A percentile compares a stretch with the other conserved stretches of the same genome.
These are phyloP conservation scores for Strobilomyces confusus DNA, from an alignment of 768 basidiomycete species.

Conservation along the genomic window DNA sequence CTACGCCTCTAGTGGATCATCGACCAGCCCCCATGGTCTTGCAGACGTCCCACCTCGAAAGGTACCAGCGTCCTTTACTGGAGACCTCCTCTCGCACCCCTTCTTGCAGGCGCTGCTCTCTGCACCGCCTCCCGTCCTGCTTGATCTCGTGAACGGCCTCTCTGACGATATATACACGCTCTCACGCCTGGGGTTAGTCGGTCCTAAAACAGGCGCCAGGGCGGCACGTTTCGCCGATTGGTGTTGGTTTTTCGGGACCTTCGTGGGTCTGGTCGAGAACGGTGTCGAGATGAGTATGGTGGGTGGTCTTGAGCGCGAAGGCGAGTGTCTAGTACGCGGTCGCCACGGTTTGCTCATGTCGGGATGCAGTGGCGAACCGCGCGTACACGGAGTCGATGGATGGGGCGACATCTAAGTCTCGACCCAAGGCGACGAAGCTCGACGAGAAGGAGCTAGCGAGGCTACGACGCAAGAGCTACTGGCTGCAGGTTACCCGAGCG, in stretches of 20 bases:
- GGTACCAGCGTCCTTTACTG: slow-evolving; percentile 5
- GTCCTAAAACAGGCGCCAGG: slow-evolving; percentile 58
- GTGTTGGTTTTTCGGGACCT: slow-evolving; percentile 81
- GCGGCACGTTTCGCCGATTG: slow-evolving; percentile 77
- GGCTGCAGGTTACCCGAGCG: slow-evolving; percentile 64
- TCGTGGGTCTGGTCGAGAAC: slow-evolving; percentile 81
- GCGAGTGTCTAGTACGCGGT: slow-evolving; percentile 31
- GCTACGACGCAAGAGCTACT: slow-evolving; percentile 68
- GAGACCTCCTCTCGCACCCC: slow-evolving; percentile 42
- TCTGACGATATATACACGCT: slow-evolving; percentile 82
- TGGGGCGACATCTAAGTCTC: slow-evolving; percentile 66
- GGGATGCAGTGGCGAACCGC: slow-evolving; percentile 60
- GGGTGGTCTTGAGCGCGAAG: slow-evolving; percentile 56
- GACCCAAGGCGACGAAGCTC: slow-evolving; percentile 49
- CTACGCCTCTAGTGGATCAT: slow-evolving; percentile 41
- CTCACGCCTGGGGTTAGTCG: slow-evolving; percentile 64
- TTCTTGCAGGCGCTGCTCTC: slow-evolving; percentile 73
- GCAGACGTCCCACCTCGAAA: slow-evolving; percentile 9
- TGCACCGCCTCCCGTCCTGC: slow-evolving; percentile 76
- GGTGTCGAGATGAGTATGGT: slow-evolving; percentile 74
- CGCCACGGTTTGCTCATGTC: neutral
- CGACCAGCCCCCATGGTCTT: slow-evolving; percentile 21
- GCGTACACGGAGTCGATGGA: slow-evolving; percentile 71
- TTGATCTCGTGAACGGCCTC: slow-evolving; percentile 70
- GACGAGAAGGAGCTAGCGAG: slow-evolving; percentile 69